Evolutionary conservation across 257 asterid species (phyloP).

Genomic region (Penstemon barbatus): DNA sequence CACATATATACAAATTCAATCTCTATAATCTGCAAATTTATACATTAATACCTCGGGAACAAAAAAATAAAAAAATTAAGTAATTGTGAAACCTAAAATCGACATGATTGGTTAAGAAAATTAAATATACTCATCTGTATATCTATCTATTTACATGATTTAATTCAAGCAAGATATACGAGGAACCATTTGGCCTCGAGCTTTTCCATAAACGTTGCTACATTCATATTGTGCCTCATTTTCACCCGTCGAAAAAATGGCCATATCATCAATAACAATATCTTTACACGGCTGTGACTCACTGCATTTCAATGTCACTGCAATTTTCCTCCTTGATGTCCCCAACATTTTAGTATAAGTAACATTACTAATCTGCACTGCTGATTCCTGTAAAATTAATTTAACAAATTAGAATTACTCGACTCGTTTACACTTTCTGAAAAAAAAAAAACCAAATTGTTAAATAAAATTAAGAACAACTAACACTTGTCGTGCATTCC

Average conservation of each 20-base stretch:
- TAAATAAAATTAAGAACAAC: not conserved
- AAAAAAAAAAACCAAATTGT: no score
- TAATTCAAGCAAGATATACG: conserved; percentile 23
- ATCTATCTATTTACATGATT: no score
- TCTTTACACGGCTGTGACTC: conserved; percentile 36
- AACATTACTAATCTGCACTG: conserved; percentile 36
- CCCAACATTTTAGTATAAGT: conserved; percentile 38
- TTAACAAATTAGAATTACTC: not conserved
- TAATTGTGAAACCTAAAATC: no score
- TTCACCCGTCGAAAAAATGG: conserved; percentile 13
- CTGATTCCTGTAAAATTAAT: conserved; percentile 30
- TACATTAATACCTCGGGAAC: no score
- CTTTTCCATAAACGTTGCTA: conserved; percentile 33
- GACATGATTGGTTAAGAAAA: no score
- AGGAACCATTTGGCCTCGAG: conserved; percentile 34
- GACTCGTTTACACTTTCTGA: no score
- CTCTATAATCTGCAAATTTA: no score
- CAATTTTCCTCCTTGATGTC: conserved; percentile 25
- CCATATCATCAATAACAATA: conserved; percentile 32
- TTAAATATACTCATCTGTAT: no score
- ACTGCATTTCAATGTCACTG: conserved; percentile 40
- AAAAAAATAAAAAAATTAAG: no score
- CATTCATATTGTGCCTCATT: conserved; percentile 10
- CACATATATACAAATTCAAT: no score
- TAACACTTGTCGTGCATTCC: conserved; percentile 15